These are phyloP conservation scores for Grosmannia penicillata DNA, from an alignment of 2,329 filamentous ascomycete species.

Conservation along the genomic window DNA sequence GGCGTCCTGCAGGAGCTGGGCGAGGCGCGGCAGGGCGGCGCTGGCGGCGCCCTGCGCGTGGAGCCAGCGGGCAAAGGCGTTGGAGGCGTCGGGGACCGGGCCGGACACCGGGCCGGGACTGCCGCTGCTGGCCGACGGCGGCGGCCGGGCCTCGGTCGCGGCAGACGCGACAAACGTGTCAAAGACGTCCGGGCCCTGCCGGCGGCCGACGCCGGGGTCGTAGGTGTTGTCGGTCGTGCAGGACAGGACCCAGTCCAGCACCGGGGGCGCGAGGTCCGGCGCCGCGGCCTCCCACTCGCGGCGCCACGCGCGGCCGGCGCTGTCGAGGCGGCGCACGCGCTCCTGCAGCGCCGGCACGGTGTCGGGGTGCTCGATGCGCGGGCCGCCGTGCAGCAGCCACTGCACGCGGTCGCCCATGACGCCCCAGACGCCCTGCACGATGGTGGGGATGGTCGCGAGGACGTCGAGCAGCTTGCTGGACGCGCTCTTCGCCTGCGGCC, in stretches of 20 bases:
- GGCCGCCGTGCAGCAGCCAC: constrained; percentile 6
- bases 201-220: constrained; percentile 8
- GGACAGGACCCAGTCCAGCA: constrained; percentile 9
- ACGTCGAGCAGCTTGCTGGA: constrained; percentile 12
- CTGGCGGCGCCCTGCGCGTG: neutral
- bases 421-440: constrained; percentile 9
- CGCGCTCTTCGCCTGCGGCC: constrained; percentile 9
- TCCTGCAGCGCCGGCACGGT: constrained; percentile 5
- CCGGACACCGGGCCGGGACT: too few relatives aligned
- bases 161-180: neutral
- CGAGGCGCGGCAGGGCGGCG: neutral
- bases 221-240: constrained; percentile 8
- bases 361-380: constrained; percentile 5
- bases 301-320: constrained; percentile 6
- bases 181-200: constrained; percentile 10
- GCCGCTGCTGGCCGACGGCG: too few relatives aligned
- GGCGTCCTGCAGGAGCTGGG: constrained; percentile 9
- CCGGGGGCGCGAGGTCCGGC: constrained; percentile 3
- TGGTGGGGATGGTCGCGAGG: constrained; percentile 10
- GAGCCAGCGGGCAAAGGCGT: neutral
- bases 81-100: neutral
- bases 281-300: constrained; percentile 5
- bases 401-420: constrained; percentile 8
- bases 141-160: too few relatives aligned
- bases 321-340: constrained; percentile 1